Evolutionary conservation across 2,329 filamentous ascomycete genomes (phyloP), one percentile per base, ranked within the genome.

Genomic region (Xylaria sp.): DNA sequence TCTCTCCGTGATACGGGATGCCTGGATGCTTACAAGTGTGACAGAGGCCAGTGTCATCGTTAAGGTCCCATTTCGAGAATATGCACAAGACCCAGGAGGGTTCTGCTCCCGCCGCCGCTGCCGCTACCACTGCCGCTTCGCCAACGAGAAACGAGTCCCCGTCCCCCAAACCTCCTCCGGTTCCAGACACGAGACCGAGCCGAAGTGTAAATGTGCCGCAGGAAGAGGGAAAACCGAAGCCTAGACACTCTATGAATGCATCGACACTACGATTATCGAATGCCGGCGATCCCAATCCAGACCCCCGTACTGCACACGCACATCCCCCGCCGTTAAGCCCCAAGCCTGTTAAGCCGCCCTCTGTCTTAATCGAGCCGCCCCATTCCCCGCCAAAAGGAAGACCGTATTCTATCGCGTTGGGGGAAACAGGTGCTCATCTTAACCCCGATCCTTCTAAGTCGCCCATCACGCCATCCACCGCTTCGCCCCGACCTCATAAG

Each of bases 21-120:
- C 39, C 17, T 19, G 53, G 17, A 50, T 61, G 55, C 71, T 74
- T 57, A 71, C 58, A 17, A 43, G 18, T 24, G 18, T 46, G 26
- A 4, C 59, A 91, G 88, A 90, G 87, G 76, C 89, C 91, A 21
- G 90, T 94, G 46, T 94, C 90, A 47, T 92, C 90, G 47, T 78
- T 94, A 56, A 83, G 87, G 57, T 90, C 89, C 59, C 87, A 89
- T 65, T 94, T 93, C 71, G 90, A 94, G 77, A 91, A 88, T 68
- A 85, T 93, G 76, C 78, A 81, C 61, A 83, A 78, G 68, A 60
- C 71, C 49, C 75, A 75, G 51, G 71, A 76, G 55, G 47, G n/a
- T n/a, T n/a, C n/a, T n/a, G n/a, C n/a, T n/a, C n/a, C n/a, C n/a
- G n/a, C n/a, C n/a, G n/a, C n/a, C n/a, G n/a, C n/a, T n/a, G n/a